Conservation (phyloP, 352 stramenopile species). For the Pythium aristosporum region DNA sequence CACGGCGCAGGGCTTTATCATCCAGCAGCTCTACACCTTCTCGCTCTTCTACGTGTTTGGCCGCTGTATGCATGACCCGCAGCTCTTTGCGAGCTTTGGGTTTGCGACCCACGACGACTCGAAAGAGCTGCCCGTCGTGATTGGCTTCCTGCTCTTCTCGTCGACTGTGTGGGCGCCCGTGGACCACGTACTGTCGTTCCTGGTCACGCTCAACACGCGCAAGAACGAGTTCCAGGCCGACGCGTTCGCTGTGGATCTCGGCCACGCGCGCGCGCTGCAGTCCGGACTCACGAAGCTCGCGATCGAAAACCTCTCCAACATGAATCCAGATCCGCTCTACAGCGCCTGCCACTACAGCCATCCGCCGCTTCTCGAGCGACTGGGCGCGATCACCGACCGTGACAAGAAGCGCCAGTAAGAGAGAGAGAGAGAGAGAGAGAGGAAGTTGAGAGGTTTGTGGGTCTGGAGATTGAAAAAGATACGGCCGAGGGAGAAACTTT, state of each 20-base stretch:
- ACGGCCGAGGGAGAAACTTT: not conserved
- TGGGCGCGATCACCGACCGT: slow-evolving; percentile 87
- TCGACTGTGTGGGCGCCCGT: slow-evolving; percentile 79
- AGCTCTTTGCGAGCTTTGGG: slow-evolving; percentile 70
- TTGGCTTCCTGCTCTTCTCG: slow-evolving; percentile 85
- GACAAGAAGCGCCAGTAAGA: slow-evolving; percentile 60
- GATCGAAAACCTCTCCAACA: slow-evolving; percentile 96
- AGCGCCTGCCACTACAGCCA: slow-evolving; percentile 97
- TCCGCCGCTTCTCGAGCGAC: slow-evolving; percentile 94
- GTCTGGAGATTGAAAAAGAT: not conserved
- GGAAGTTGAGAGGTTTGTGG: no score
- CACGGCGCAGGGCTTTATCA: slow-evolving; percentile 91
- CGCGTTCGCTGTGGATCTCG: slow-evolving; percentile 92
- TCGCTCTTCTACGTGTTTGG: slow-evolving; percentile 80
- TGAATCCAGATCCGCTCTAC: slow-evolving; percentile 95
- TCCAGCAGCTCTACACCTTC: slow-evolving; percentile 90
- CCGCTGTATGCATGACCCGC: slow-evolving; percentile 73
- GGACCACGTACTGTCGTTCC: slow-evolving; percentile 73
- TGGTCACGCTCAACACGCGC: slow-evolving; percentile 77
- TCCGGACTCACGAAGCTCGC: slow-evolving; percentile 96
- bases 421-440: no score
- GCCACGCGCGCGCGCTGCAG: slow-evolving; percentile 89
- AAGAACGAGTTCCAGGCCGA: slow-evolving; percentile 90
- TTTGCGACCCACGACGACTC: slow-evolving; percentile 39
- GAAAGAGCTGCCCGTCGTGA: slow-evolving; percentile 53